Evolutionary conservation across 768 basidiomycete species (phyloP).

Genomic region (Xanthoconium purpureum): DNA sequence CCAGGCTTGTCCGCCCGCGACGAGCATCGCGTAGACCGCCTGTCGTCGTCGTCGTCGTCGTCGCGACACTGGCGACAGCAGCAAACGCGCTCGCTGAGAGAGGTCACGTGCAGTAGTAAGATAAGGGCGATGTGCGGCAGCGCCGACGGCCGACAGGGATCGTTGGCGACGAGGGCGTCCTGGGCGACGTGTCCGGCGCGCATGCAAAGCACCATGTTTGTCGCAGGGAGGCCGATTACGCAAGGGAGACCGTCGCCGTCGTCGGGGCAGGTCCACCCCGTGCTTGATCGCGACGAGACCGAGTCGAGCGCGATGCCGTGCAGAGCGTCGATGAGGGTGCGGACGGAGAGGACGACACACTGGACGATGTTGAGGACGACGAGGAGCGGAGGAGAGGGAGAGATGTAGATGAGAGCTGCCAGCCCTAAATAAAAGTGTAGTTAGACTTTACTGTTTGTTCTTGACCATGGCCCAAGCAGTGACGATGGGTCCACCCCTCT

Average conservation of each 20-base stretch:
- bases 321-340: not conserved
- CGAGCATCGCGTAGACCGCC: not conserved
- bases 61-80: slow-evolving; percentile 2
- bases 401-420: slow-evolving; percentile 23
- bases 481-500: slow-evolving; percentile 74
- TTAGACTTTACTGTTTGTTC: slow-evolving; percentile 1
- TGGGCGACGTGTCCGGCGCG: slow-evolving; percentile 6
- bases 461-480: slow-evolving; percentile 58
- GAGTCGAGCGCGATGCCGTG: not conserved
- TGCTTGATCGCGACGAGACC: slow-evolving; percentile 19
- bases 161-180: slow-evolving; percentile 5
- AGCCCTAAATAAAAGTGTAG: slow-evolving; percentile 37
- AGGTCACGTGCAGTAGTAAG: slow-evolving; percentile 25
- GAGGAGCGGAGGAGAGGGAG: slow-evolving; percentile 1
- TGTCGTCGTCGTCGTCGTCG: not conserved
- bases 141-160: slow-evolving; percentile 7
- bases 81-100: slow-evolving; percentile 1
- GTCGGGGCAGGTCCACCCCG: not conserved
- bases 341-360: not conserved
- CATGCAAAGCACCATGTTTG: not conserved
- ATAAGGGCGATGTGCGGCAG: slow-evolving; percentile 19
- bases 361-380: not conserved
- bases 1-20: not conserved
- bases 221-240: slow-evolving; percentile 1
- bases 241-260: not conserved